A percentile compares a stretch with the other conserved stretches of the same genome.
Conservation (phyloP, 179 eudicot genomes). For the Silene noctiflora region DNA sequence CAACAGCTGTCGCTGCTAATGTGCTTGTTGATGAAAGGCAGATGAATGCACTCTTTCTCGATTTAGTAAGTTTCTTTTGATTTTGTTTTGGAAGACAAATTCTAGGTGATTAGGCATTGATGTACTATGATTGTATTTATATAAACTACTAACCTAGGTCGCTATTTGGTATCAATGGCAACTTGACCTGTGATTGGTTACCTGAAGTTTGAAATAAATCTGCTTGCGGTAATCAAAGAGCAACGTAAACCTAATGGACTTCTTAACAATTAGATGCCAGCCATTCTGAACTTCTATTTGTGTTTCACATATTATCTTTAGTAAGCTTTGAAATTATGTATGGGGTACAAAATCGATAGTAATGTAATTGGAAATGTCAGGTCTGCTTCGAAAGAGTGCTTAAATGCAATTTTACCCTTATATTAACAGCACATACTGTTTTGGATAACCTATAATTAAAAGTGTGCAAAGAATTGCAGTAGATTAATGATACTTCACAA, state of each 20-base stretch:
- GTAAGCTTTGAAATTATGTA: background rate
- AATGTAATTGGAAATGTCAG: background rate
- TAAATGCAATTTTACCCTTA: background rate
- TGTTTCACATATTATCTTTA: background rate
- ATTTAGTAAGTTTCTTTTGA: constrained; percentile 50
- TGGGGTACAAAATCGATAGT: background rate
- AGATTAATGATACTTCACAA: background rate
- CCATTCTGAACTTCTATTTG: background rate
- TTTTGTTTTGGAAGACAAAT: background rate
- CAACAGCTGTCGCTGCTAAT: constrained; percentile 81
- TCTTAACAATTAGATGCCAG: background rate
- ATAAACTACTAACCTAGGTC: background rate
- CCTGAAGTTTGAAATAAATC: background rate
- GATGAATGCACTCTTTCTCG: constrained; percentile 93
- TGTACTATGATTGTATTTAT: background rate
- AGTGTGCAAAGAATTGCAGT: background rate
- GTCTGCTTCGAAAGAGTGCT: background rate
- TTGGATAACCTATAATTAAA: background rate
- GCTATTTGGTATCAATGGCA: background rate
- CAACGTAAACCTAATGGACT: background rate
- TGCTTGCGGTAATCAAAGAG: background rate
- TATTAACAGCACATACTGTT: background rate
- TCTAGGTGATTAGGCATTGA: background rate
- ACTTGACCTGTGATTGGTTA: background rate
- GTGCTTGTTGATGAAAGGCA: constrained; percentile 84